Percentiles rank a stretch among this genome's conserved stretches.
Conservation (phyloP, 176 grass and related monocot species). For the Otatea glauca region DNA sequence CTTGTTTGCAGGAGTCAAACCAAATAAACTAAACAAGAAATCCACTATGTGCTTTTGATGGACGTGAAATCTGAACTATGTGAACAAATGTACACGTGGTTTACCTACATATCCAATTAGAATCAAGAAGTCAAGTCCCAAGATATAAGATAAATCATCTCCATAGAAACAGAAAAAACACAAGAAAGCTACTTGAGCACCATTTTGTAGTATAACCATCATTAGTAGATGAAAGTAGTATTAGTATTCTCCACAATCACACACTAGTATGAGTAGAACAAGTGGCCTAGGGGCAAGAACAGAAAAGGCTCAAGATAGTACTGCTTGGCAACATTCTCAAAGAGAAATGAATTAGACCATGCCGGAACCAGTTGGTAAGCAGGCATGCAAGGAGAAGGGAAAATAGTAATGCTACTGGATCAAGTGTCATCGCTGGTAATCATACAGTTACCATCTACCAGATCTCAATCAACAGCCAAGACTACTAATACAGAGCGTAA, state of each 20-base stretch:
- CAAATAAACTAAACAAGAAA: not conserved
- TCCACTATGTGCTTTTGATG: not conserved
- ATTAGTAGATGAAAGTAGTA: not conserved
- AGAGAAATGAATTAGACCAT: not conserved
- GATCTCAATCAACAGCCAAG: not conserved
- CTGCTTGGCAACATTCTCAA: not conserved
- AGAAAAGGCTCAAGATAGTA: not conserved
- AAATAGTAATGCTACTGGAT: not conserved
- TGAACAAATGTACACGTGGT: not conserved
- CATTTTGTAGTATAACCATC: not conserved
- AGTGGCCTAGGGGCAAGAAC: not conserved
- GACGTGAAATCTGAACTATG: not conserved
- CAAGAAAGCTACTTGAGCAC: not conserved
- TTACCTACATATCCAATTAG: not conserved
- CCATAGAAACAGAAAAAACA: not conserved
- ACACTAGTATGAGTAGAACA: not conserved
- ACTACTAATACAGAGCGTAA: too few relatives aligned
- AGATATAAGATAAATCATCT: not conserved
- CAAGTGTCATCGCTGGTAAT: not conserved
- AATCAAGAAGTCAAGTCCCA: not conserved
- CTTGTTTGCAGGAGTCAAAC: too few relatives aligned
- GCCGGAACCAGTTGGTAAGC: not conserved
- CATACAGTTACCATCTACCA: not conserved
- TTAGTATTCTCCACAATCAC: not conserved
- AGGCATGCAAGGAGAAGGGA: not conserved